Evolutionary conservation across 495 filamentous ascomycete genomes (phyloP), one percentile per base, ranked within the genome.

Genomic region (Achaetomiella virescens): DNA sequence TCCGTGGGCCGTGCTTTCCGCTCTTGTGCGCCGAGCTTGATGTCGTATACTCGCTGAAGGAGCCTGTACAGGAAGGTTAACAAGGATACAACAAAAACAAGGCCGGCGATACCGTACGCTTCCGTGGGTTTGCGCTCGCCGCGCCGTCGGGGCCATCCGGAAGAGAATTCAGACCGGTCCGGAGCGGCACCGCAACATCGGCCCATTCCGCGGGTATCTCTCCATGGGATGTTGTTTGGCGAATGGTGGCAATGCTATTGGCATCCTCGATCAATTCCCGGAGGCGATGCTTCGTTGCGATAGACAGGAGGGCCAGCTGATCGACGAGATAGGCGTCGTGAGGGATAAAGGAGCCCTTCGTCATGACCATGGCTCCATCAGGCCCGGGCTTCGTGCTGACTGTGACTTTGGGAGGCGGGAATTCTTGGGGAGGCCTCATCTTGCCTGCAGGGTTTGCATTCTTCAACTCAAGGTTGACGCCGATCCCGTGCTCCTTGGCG

Each of bases 191-290:
- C 2, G 83, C 88, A 44, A 88, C 66, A 54, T 89, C 86, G 12
- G 76, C 66, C 81, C 87, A 90, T 48, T 88, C 87, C 22, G 67
- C 62, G 18, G 88, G 87, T 2, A 90, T 77, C 7, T 81, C 67
- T 3, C 89, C 90, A 68, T 89, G 80, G 12, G 88, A 84, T n/a
- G 83, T 85, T 36, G 73, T 79, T 61, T 84, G 82, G 52, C 90
- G 82, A 48, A 77, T 83, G 55, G 74, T 78, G 17, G 87, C 76
- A 8, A 91, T 68, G 14, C 70, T 78, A 45, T 81, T 78, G 6
- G 85, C 82, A 63, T 93, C 89, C 60, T 89, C 84, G 21, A 93
- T 54, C 12, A 93, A 67, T 3, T 79, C 77, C 38, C 85, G 73
- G 24, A 95, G 37, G 21, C 86, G 79, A 62, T 90, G 84, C 55